Base-by-base conservation (phyloP, 2,329 filamentous ascomycete genomes). In the Monosporascus sp. region DNA sequence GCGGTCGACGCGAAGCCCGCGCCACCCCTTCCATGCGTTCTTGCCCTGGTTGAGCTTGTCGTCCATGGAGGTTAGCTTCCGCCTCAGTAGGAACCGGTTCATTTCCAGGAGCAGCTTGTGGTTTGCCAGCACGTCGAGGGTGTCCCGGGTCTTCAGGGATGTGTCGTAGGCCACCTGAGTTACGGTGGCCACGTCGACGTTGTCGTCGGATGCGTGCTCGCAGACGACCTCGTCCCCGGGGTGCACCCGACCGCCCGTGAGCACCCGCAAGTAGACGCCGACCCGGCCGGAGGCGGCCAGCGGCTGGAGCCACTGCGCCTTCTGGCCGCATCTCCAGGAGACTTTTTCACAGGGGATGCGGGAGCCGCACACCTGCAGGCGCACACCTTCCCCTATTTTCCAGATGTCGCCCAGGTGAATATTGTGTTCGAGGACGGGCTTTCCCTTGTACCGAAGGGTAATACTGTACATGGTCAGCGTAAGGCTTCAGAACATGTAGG, bases 281-380 rank as follows among this genome's bases (percentile, higher is more conserved):
- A 60, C 52, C 17, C 58, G 57, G 1, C 61, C 59, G 25, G 55
- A 57, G 6, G 49, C 54, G 11, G 59, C 60, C 37, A 64, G 55
- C 8, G 57, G 37, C 15, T 55, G 41, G 3, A 63, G 59, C 61
- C 60, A 63, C 24, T 52, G 37, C 27, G 62, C 55, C 39, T 58
- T 62, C 50, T 64, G 61, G 6, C 57, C 57, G 49, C 61, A 63
- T 25, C 61, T 50, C 60, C 62, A 64, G 2, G 61, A 51, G 9
- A 64, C 48, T 44, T 63, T 63, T n/a, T 51, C 46, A 45, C 61
- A 63, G 2, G 59, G 61, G 22, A 63, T 53, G 14, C 61, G 57
- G 8, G 58, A 54, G 9, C 61, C 60, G 46, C 59, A 63, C 2
- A 60, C 60, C 38, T 63, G 50, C 15, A 63, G 52, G 15, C 58